Conservation (phyloP, 2,329 filamentous ascomycete species). For the Huntiella savannae region DNA sequence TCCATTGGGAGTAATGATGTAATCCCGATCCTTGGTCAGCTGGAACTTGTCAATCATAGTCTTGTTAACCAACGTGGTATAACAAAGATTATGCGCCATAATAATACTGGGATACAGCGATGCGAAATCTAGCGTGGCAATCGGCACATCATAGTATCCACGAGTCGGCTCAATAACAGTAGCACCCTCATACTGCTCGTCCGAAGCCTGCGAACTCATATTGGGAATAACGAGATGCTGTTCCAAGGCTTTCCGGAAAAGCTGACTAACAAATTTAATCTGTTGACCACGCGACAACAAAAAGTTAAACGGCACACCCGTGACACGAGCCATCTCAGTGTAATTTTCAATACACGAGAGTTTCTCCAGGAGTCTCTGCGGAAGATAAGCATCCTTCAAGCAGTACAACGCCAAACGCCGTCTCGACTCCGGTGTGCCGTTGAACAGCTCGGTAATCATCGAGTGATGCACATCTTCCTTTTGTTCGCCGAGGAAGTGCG, state of each 20-base stretch:
- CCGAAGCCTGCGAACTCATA: slow-evolving; percentile 45
- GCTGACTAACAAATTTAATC: slow-evolving; percentile 90
- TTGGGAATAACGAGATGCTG: slow-evolving; percentile 92
- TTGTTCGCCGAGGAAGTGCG: slow-evolving; percentile 88
- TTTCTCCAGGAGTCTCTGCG: slow-evolving; percentile 89
- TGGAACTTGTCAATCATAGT: slow-evolving; percentile 60
- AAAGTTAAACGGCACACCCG: slow-evolving; percentile 92
- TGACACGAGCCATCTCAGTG: slow-evolving; percentile 98
- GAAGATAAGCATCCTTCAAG: slow-evolving; percentile 90
- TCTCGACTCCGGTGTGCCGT: slow-evolving; percentile 82
- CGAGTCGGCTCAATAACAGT: slow-evolving; percentile 92
- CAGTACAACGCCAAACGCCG: slow-evolving; percentile 88
- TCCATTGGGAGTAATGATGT: slow-evolving; percentile 86
- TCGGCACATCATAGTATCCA: slow-evolving; percentile 85
- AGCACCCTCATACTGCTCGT: slow-evolving; percentile 92
- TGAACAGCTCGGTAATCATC: slow-evolving; percentile 97
- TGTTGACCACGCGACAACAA: slow-evolving; percentile 84
- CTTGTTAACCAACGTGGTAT: slow-evolving; percentile 69
- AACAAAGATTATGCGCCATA: slow-evolving; percentile 95
- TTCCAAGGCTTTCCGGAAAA: slow-evolving; percentile 86
- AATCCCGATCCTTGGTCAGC: slow-evolving; percentile 77
- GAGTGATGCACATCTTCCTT: slow-evolving; percentile 98
- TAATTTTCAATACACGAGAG: slow-evolving; percentile 97
- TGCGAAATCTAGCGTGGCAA: slow-evolving; percentile 95
- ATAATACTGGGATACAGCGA: slow-evolving; percentile 98